Conservation (phyloP, 2,329 filamentous ascomycete species). For the Aspergillus transmontanensis region DNA sequence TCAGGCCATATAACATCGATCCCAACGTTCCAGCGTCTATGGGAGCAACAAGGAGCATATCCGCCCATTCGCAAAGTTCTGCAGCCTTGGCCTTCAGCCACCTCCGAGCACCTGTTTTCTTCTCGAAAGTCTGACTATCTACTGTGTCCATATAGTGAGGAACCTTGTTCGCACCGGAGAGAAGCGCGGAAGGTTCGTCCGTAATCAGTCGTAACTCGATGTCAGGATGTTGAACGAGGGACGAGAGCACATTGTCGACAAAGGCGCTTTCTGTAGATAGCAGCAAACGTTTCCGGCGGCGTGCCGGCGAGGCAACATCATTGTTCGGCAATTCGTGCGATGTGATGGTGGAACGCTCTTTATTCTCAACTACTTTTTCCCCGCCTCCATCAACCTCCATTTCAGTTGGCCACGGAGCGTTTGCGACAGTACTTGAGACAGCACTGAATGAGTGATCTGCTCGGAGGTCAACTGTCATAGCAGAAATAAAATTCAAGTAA, state of each 20-base stretch:
- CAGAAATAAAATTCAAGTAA: neutral
- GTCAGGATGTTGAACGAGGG: constrained; percentile 39
- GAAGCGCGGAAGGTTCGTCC: constrained; percentile 39
- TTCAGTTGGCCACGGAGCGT: constrained; percentile 19
- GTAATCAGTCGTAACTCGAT: constrained; percentile 47
- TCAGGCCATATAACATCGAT: constrained; percentile 83
- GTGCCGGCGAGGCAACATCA: constrained; percentile 3
- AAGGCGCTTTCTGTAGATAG: constrained; percentile 42
- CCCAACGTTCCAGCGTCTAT: constrained; percentile 82
- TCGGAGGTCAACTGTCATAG: constrained; percentile 18
- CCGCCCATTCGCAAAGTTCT: constrained; percentile 82
- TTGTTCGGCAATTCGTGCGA: constrained; percentile 6
- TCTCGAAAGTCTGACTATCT: constrained; percentile 42
- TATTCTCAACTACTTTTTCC: constrained; percentile 19
- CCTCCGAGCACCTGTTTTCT: constrained; percentile 39
- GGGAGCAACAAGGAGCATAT: constrained; percentile 80
- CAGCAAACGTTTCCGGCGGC: constrained; percentile 24
- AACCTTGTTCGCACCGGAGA: constrained; percentile 41
- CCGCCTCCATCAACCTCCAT: constrained; percentile 32
- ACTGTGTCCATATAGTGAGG: constrained; percentile 45
- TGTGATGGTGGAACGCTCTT: constrained; percentile 5
- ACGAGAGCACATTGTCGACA: constrained; percentile 41
- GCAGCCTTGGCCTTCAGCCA: constrained; percentile 47
- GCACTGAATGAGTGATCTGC: constrained; percentile 5
- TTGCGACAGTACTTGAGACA: constrained; percentile 12